These are phyloP conservation scores for Acrodontium crateriforme DNA, from an alignment of 2,329 filamentous ascomycete species.

Conservation along the genomic window DNA sequence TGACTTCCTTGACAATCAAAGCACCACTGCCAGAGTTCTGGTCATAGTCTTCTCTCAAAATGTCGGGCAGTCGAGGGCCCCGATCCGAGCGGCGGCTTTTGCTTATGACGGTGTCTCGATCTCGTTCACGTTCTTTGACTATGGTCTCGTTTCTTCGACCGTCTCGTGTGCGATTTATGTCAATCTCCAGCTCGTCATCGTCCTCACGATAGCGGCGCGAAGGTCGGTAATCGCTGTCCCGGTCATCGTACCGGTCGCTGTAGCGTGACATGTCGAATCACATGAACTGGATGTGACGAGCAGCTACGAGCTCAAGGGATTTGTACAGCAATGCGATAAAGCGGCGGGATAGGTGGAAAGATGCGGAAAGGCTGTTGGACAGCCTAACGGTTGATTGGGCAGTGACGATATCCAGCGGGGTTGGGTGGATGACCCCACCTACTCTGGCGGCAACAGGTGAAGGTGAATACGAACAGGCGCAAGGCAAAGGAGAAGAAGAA, in stretches of 20 bases:
- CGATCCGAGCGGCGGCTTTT: conserved; percentile 24
- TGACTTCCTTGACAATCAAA: conserved; percentile 29
- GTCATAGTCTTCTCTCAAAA: conserved; percentile 37
- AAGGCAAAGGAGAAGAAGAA: too few relatives aligned
- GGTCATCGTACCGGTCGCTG: conserved; percentile 34
- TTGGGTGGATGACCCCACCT: too few relatives aligned
- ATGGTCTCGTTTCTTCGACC: conserved; percentile 13
- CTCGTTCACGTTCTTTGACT: conserved; percentile 19
- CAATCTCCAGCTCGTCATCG: conserved; percentile 38
- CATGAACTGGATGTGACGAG: too few relatives aligned
- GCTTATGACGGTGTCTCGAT: conserved; percentile 17
- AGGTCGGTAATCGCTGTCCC: conserved; percentile 25
- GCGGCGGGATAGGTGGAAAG: too few relatives aligned
- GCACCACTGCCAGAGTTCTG: conserved; percentile 27
- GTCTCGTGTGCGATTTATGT: conserved; percentile 23
- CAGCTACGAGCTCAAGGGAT: too few relatives aligned
- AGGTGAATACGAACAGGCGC: too few relatives aligned
- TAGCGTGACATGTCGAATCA: conserved; percentile 1
- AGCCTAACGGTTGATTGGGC: too few relatives aligned
- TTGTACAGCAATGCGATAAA: too few relatives aligned
- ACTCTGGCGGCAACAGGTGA: too few relatives aligned
- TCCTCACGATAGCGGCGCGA: conserved; percentile 27
- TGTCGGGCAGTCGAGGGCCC: conserved; percentile 33
- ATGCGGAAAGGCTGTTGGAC: too few relatives aligned
- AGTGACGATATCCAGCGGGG: too few relatives aligned